Base-by-base conservation (phyloP, 1,284 basidiomycete species). In the Boletellus dicymbophilus region DNA sequence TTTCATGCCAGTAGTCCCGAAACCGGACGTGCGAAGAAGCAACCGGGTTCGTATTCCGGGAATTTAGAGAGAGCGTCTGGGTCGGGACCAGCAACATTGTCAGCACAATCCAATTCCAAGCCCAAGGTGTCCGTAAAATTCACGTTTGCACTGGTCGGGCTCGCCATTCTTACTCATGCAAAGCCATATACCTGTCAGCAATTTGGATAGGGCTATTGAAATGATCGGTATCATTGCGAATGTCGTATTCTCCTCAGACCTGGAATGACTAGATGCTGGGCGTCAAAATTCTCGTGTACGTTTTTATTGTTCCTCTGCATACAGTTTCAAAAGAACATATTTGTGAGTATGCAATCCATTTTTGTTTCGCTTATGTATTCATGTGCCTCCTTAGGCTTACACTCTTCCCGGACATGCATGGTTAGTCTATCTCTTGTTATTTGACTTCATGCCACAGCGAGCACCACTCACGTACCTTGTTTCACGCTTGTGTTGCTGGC, bases 401-500 rank as follows among this genome's bases (percentile, higher is more conserved):
- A 59, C 77, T 21, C 56, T 77, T 31, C 77, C 71, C 8, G 60
- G 60, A 22, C 59, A 65, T 20, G 60, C 59, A 65, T 20, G 60
- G 60, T 66, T 16, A 8, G 59, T 50, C 25, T 23, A 23, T 36
- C 13, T 15, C 30, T 16, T 12, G 3, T n/a, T n/a, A n/a, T n/a
- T n/a, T 20, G 22, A 63, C 8, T 63, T 18, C 2, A 36, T 12
- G 4, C 11, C 4, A 6, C 31, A 78, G 75, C 77, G 60, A 79
- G 75, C 0, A 71, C 72, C 1, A 65, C 77, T 8, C 75, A 79
- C 52, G 65, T 75, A 0, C 60, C 79, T 4, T 68, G 66, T 33
- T 79, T 77, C 33, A 59, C 67, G 1, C 52, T 78, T 12, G 61
- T 58, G 2, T 59, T 77, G n/a, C 56, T 81, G 5, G 79, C 79